phyloP scores from a whole-genome alignment of 2,329 filamentous ascomycete genomes.

The Apiospora marii region DNA sequence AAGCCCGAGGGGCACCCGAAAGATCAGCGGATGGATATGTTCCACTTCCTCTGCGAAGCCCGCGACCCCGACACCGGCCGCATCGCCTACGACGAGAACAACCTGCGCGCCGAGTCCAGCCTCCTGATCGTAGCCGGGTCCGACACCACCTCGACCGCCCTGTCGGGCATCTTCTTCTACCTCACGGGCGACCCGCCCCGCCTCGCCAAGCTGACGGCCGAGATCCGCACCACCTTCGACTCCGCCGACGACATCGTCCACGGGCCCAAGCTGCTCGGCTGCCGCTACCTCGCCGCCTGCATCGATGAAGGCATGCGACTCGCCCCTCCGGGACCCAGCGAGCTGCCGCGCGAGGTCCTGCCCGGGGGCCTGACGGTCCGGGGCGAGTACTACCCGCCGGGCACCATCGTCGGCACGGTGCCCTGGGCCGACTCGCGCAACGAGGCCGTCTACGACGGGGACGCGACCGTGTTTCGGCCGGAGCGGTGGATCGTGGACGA shows the following conservation, averaged over 20 bases:
- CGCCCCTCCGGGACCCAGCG: constrained; percentile 29
- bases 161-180: constrained; percentile 25
- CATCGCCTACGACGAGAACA: constrained; percentile 29
- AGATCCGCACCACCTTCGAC: not conserved
- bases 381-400: not conserved
- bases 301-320: constrained; percentile 40
- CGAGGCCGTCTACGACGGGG: not conserved
- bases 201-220: not conserved
- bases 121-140: constrained; percentile 36
- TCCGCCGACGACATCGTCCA: not conserved
- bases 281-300: constrained; percentile 35
- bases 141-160: constrained; percentile 33
- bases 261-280: constrained; percentile 32
- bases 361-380: not conserved
- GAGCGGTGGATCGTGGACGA: not conserved
- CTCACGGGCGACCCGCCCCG: not conserved
- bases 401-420: not conserved
- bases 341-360: constrained; percentile 33
- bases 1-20: constrained; percentile 26
- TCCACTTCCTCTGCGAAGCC: constrained; percentile 35
- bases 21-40: constrained; percentile 35
- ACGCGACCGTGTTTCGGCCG: not conserved
- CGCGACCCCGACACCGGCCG: constrained; percentile 30
- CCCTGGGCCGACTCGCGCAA: not conserved
- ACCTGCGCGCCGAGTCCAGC: constrained; percentile 32